phyloP scores from a whole-genome alignment of 306 rosid genomes.

The Lotus japonicus region DNA sequence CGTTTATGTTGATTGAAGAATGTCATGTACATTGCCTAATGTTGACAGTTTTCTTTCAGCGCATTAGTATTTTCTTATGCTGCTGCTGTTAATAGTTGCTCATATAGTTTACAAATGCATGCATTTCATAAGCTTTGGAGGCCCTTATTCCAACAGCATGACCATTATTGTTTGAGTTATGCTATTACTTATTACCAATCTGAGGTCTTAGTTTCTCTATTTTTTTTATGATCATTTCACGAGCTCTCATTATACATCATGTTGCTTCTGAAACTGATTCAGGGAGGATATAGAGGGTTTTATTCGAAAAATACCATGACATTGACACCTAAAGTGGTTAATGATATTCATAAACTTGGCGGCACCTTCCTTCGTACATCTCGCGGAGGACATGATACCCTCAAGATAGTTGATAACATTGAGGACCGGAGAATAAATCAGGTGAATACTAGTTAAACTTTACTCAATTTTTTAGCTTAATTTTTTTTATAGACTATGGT shows the following conservation, averaged over 20 bases:
- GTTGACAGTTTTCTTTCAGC: not conserved
- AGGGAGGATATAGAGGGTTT: conserved; percentile 93
- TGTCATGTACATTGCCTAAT: not conserved
- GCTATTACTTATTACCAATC: not conserved
- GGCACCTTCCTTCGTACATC: conserved; percentile 92
- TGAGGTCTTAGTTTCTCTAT: not conserved
- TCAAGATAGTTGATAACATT: conserved; percentile 92
- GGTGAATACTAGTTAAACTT: conserved; percentile 37
- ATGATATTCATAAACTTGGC: conserved; percentile 81
- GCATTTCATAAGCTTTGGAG: not conserved
- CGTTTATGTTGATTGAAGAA: not conserved
- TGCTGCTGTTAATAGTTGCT: not conserved
- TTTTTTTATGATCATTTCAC: conserved; percentile 4
- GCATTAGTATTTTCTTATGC: not conserved
- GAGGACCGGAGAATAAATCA: conserved; percentile 90
- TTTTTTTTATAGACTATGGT: not conserved
- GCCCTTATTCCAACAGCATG: not conserved
- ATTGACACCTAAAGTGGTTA: conserved; percentile 76
- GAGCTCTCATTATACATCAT: conserved; percentile 7
- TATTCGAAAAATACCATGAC: conserved; percentile 76
- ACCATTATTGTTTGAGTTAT: not conserved
- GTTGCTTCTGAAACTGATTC: conserved; percentile 26
- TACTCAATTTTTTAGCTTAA: not conserved
- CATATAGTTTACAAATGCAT: not conserved
- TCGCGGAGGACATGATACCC: conserved; percentile 94